Evolutionary conservation across 495 filamentous ascomycete species (phyloP), one percentile per base, ranked within the genome.

Genomic region (Terfezia claveryi): DNA sequence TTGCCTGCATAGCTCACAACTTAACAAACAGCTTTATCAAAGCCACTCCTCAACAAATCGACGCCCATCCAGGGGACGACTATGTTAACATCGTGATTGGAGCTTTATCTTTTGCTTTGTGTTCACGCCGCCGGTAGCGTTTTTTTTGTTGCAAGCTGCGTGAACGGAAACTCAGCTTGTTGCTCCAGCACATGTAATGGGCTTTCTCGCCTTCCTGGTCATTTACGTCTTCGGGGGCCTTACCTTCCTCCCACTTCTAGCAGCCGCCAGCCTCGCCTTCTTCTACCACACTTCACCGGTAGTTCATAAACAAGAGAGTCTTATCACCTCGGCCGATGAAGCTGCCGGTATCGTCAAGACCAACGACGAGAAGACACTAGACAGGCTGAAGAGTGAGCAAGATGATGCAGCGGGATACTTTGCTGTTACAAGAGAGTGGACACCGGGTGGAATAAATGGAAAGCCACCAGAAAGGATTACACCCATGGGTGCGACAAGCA

Each of bases 371-470:
- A 69, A 68, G 49, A 71, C 73, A 20, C 67, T 71, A 36, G 63
- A 58, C 49, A 73, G 66, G 58, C 71, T 75, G 37, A 70, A 58
- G 37, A 75, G 81, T 54, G 82, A 89, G 49, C 73, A 79, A n/a
- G 86, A 94, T 68, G 84, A 87, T 52, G 85, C 87, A 2, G 83
- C 86, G 10, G 87, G 87, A 49, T 94, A 93, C 69, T 98, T 98
- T 67, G 85, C 87, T 7, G 87, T 96, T 12, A 93, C 84, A 64
- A 76, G 91, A 57, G 87, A 94, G 70, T 96, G 88, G 68, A 80
- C 83, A 5, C 84, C 88, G 37, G 84, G 84, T 57, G 87, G 86
- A 51, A 79, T 89, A 60, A 92, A 91, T 70, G 89, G 87, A 41
- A 85, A 87, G 68, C 89, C 88, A 4, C 87, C 87, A 57, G 88